Evolutionary conservation across 1,284 basidiomycete species (phyloP).

Genomic region (Boletus albobrunnescens): DNA sequence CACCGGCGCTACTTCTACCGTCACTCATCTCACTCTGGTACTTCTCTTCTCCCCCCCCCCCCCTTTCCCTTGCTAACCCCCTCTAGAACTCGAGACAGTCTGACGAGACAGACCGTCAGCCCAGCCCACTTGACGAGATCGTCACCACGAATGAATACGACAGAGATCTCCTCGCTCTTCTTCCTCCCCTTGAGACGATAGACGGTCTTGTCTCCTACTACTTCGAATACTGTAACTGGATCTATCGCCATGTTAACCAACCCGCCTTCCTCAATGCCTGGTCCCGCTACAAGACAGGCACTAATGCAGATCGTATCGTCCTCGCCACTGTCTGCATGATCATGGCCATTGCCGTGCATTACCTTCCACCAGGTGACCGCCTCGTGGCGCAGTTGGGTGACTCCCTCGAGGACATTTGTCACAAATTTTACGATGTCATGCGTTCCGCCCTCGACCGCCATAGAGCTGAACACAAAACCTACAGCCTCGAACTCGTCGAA

Average conservation of each 20-base stretch:
- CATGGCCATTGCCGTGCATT: conserved; percentile 67
- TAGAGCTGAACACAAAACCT: conserved; percentile 54
- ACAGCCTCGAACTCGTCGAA: conserved; percentile 72
- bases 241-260: conserved; percentile 72
- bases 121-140: conserved; percentile 42
- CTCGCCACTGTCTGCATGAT: conserved; percentile 68
- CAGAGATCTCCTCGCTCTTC: conserved; percentile 60
- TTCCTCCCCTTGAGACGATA: conserved; percentile 62
- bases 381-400: conserved; percentile 49
- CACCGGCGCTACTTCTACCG: conserved; percentile 67
- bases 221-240: conserved; percentile 82
- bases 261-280: conserved; percentile 57
- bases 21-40: conserved; percentile 63
- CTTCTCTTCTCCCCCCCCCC: conserved; percentile 17
- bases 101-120: conserved; percentile 50
- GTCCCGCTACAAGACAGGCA: conserved; percentile 65
- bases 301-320: conserved; percentile 60
- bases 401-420: conserved; percentile 52
- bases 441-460: conserved; percentile 61
- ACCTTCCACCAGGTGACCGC: conserved; percentile 61
- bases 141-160: conserved; percentile 53
- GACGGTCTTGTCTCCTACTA: conserved; percentile 71
- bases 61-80: conserved; percentile 12
- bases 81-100: conserved; percentile 45
- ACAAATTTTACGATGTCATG: conserved; percentile 65